A percentile compares a stretch with the other conserved stretches of the same genome.
Evolutionary conservation across 1,284 basidiomycete species (phyloP).

Genomic region (Apiotrichum laibachii): DNA sequence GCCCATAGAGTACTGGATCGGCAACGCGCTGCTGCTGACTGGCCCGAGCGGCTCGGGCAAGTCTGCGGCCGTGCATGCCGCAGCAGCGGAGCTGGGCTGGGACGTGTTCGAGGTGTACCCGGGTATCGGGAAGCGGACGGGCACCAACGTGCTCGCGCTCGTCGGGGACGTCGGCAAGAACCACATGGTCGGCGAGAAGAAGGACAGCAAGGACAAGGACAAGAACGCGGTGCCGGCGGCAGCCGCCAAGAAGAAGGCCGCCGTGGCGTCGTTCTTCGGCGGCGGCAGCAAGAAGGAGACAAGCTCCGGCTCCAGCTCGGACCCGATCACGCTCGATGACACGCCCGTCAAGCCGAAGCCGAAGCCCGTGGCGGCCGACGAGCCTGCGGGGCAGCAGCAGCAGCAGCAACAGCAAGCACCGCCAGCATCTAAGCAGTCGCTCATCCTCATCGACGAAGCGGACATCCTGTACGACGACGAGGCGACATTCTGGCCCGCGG

Average conservation of each 20-base stretch:
- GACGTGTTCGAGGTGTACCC: slow-evolving; percentile 96
- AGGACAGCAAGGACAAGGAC: slow-evolving; percentile 6
- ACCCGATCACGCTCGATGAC: slow-evolving; percentile 34
- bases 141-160: slow-evolving; percentile 70
- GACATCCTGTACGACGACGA: slow-evolving; percentile 91
- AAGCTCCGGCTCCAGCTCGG: slow-evolving; percentile 18
- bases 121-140: slow-evolving; percentile 84
- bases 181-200: slow-evolving; percentile 61
- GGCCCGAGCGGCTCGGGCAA: slow-evolving; percentile 88
- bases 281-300: background rate
- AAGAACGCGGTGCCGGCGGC: background rate
- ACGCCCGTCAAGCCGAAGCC: background rate
- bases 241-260: background rate
- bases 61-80: slow-evolving; percentile 87
- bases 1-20: slow-evolving; percentile 52
- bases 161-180: slow-evolving; percentile 93
- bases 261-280: slow-evolving; percentile 8
- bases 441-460: slow-evolving; percentile 94
- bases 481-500: slow-evolving; percentile 83
- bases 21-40: slow-evolving; percentile 77
- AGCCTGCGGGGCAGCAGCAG: background rate
- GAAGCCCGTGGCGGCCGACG: no score
- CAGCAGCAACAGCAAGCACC: background rate
- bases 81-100: slow-evolving; percentile 88
- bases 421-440: slow-evolving; percentile 62